phyloP scores from a whole-genome alignment of 345 rosid species.

The Capsella bursapastoris region DNA sequence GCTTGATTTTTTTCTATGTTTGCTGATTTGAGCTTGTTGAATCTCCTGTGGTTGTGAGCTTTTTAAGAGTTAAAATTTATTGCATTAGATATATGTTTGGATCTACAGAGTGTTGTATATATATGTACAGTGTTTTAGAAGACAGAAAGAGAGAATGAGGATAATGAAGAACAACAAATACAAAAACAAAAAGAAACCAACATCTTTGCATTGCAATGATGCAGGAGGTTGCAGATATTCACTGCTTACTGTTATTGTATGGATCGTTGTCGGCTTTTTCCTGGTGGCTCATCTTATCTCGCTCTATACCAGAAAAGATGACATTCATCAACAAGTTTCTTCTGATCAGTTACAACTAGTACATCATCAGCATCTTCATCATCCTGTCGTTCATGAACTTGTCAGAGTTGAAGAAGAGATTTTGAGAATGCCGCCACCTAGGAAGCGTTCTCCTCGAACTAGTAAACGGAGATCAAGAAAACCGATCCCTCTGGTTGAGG shows the following conservation, averaged over 20 bases:
- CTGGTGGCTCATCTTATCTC: constrained; percentile 64
- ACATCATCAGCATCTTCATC: constrained; percentile 40
- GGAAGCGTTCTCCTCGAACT: constrained; percentile 80
- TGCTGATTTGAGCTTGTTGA: not conserved
- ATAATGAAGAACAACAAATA: constrained; percentile 73
- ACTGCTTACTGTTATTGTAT: constrained; percentile 53
- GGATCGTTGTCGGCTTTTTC: constrained; percentile 79
- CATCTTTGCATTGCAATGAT: constrained; percentile 65
- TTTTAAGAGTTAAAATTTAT: not conserved
- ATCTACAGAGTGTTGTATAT: constrained; percentile 51
- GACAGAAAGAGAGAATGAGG: constrained; percentile 48
- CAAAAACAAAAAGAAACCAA: constrained; percentile 65
- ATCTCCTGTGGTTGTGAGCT: not conserved
- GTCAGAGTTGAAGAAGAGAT: constrained; percentile 79
- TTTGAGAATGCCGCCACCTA: constrained; percentile 79
- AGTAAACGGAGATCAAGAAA: constrained; percentile 77
- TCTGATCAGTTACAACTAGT: constrained; percentile 19
- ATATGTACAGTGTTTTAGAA: constrained; percentile 64
- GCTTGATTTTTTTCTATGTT: not conserved
- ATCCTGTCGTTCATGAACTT: constrained; percentile 60
- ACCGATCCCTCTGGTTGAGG: constrained; percentile 71
- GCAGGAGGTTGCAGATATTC: constrained; percentile 80
- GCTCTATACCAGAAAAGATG: constrained; percentile 49
- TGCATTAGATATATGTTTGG: constrained; percentile 27
- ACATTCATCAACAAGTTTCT: constrained; percentile 40